Conservation (phyloP, 768 basidiomycete species). For the Hemileccinum impolitum region DNA sequence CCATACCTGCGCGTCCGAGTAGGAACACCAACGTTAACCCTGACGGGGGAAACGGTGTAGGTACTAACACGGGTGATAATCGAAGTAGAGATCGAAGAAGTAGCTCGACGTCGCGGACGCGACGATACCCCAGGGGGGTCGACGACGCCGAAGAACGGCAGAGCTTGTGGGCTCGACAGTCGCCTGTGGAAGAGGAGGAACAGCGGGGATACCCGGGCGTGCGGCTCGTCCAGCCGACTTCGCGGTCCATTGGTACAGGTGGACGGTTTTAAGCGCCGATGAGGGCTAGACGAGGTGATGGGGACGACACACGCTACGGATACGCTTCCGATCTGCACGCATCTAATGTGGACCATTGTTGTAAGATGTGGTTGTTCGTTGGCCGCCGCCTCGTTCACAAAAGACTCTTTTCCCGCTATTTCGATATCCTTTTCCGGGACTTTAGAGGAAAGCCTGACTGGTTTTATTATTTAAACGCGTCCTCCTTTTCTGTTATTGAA, state of each 20-base stretch:
- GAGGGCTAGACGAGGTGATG: no score
- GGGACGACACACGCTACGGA: no score
- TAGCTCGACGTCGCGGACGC: slow-evolving; percentile 45
- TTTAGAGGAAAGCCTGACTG: no score
- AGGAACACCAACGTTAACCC: background rate
- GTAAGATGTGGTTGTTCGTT: no score
- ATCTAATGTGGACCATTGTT: no score
- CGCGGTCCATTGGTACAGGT: slow-evolving; percentile 4
- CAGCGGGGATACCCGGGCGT: slow-evolving; percentile 26
- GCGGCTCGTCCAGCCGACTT: slow-evolving; percentile 36
- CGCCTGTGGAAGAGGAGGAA: slow-evolving; percentile 21
- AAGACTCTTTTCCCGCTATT: no score
- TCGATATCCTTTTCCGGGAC: no score
- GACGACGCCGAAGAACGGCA: slow-evolving; percentile 63
- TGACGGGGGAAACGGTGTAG: no score
- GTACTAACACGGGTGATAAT: slow-evolving; percentile 2
- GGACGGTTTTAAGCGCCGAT: slow-evolving; percentile 18
- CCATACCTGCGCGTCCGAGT: slow-evolving; percentile 3
- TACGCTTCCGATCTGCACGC: no score
- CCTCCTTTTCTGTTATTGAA: no score
- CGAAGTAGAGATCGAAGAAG: slow-evolving; percentile 34
- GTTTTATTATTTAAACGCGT: no score
- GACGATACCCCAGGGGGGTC: slow-evolving; percentile 41
- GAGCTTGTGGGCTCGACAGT: slow-evolving; percentile 46
- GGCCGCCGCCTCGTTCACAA: no score